Conservation (phyloP, 208 protist genomes). For the Trypanosoma scelopori region DNA sequence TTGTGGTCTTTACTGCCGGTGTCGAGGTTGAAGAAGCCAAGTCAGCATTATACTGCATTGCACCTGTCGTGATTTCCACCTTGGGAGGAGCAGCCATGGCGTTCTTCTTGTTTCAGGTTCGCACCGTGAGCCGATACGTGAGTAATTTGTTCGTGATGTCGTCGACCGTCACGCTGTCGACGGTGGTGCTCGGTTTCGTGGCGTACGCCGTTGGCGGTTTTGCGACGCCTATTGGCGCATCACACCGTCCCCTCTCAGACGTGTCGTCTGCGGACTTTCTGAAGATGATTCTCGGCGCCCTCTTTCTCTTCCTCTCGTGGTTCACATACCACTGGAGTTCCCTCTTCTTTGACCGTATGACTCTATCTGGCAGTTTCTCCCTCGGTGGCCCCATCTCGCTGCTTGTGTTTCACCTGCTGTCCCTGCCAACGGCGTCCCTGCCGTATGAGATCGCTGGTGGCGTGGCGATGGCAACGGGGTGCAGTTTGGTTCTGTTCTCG, state of each 20-base stretch:
- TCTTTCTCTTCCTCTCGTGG: slow-evolving; percentile 32
- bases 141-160: slow-evolving; percentile 30
- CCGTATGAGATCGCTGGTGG: slow-evolving; percentile 22
- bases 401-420: slow-evolving; percentile 21
- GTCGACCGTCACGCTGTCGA: slow-evolving; percentile 21
- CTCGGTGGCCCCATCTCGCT: slow-evolving; percentile 24
- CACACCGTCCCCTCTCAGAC: slow-evolving; percentile 1
- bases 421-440: slow-evolving; percentile 5
- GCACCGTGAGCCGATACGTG: slow-evolving; percentile 24
- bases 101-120: slow-evolving; percentile 33
- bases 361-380: slow-evolving; percentile 29
- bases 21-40: not conserved
- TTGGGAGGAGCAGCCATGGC: slow-evolving; percentile 24
- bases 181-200: slow-evolving; percentile 11
- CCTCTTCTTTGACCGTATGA: slow-evolving; percentile 36
- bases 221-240: not conserved
- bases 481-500: slow-evolving; percentile 21
- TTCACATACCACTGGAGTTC: slow-evolving; percentile 32
- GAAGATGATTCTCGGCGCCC: slow-evolving; percentile 22
- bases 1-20: slow-evolving; percentile 22
- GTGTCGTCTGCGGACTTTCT: slow-evolving; percentile 22
- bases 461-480: slow-evolving; percentile 16
- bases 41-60: not conserved
- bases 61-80: slow-evolving; percentile 16
- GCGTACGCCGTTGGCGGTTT: slow-evolving; percentile 20